These are phyloP conservation scores for Gamarada debralockiae DNA, from an alignment of 495 filamentous ascomycete species.

Conservation along the genomic window DNA sequence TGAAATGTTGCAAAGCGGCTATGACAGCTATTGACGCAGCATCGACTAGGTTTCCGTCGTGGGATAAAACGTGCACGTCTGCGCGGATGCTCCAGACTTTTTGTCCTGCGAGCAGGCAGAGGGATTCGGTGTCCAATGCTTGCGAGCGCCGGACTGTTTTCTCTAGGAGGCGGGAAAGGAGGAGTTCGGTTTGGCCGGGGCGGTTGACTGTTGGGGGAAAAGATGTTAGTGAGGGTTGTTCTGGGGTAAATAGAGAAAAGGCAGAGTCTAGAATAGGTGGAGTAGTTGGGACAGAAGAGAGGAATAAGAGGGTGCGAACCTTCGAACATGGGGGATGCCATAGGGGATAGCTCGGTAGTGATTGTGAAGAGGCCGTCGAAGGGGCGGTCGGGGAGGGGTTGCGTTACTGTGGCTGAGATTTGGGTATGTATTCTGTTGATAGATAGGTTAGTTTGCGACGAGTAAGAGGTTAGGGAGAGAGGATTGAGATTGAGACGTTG, in stretches of 20 bases:
- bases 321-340: slow-evolving; percentile 90
- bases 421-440: slow-evolving; percentile 67
- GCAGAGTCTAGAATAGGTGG: no score
- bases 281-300: no score
- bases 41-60: slow-evolving; percentile 86
- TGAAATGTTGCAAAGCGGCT: slow-evolving; percentile 83
- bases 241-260: no score
- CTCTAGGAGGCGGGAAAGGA: slow-evolving; percentile 84
- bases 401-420: slow-evolving; percentile 81
- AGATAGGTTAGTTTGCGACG: neutral
- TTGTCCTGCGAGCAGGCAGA: slow-evolving; percentile 85
- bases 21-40: slow-evolving; percentile 81
- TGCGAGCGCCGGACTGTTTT: slow-evolving; percentile 87
- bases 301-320: no score
- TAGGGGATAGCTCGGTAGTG: slow-evolving; percentile 82
- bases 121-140: slow-evolving; percentile 89
- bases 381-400: slow-evolving; percentile 80
- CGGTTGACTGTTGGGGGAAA: no score
- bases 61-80: slow-evolving; percentile 83
- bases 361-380: slow-evolving; percentile 95
- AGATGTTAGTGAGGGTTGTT: no score
- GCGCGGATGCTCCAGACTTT: slow-evolving; percentile 89
- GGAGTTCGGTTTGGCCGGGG: slow-evolving; percentile 74
- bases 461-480: slow-evolving; percentile 1
- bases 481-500: neutral